Percentiles rank a stretch among this genome's conserved stretches.
These are phyloP conservation scores for Teratosphaeria zuluensis DNA, from an alignment of 2,329 filamentous ascomycete species.

Conservation along the genomic window DNA sequence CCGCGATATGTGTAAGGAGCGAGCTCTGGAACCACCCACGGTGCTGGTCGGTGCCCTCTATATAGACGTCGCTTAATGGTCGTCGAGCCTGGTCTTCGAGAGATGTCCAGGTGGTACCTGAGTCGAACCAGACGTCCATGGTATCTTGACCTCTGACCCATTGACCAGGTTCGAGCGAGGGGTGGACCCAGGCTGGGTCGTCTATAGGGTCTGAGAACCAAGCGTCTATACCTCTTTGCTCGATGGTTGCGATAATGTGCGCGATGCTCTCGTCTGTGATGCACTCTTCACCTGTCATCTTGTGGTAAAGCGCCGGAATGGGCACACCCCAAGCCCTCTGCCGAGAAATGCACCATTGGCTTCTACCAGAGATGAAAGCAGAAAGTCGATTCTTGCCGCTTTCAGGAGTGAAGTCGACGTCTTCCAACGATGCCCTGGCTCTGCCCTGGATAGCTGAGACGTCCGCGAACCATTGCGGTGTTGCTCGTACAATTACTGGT, in stretches of 20 bases:
- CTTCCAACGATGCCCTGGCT: conserved; percentile 58
- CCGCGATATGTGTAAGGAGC: conserved; percentile 73
- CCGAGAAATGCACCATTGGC: conserved; percentile 95
- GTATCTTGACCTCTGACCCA: conserved; percentile 80
- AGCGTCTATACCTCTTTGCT: conserved; percentile 71
- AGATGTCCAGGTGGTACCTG: conserved; percentile 80
- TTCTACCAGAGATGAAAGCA: conserved; percentile 78
- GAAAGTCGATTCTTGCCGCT: conserved; percentile 64
- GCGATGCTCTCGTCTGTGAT: conserved; percentile 69
- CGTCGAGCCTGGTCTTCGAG: conserved; percentile 20
- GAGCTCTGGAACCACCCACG: conserved; percentile 98
- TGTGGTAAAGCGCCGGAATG: conserved; percentile 78
- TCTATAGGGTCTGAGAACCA: conserved; percentile 83
- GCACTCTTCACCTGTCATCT: conserved; percentile 52
- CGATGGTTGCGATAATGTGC: conserved; percentile 73
- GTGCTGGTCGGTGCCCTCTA: conserved; percentile 93
- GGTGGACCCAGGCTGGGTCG: conserved; percentile 68
- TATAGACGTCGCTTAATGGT: conserved; percentile 68
- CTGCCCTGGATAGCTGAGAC: conserved; percentile 70
- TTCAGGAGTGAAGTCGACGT: conserved; percentile 70
- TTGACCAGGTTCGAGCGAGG: conserved; percentile 45
- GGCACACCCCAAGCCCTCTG: conserved; percentile 95
- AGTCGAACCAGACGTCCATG: conserved; percentile 99
- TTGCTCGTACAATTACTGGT: conserved; percentile 83
- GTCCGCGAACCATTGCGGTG: conserved; percentile 96